phyloP scores from a whole-genome alignment of 192 early-diverging fungal species.

The Geranomyces variabilis region DNA sequence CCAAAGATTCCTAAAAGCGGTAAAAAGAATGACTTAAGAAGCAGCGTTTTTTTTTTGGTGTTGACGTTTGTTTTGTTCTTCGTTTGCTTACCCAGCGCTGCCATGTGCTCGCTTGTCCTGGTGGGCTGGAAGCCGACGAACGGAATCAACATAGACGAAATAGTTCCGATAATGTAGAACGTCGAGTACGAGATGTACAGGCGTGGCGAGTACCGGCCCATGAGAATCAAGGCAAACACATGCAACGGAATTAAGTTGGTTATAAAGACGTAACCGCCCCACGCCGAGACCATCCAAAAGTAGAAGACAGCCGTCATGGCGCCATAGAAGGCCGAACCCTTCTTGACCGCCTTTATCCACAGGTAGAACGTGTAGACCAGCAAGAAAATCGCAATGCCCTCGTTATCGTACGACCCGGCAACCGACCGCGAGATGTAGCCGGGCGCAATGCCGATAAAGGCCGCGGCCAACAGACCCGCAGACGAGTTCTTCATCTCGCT shows the following conservation, averaged over 20 bases:
- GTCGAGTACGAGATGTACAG: constrained; percentile 97
- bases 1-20: constrained; percentile 83
- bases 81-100: constrained; percentile 75
- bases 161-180: constrained; percentile 95
- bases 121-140: constrained; percentile 99
- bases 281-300: constrained; percentile 99
- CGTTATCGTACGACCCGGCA: constrained; percentile 99
- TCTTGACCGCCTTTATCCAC: constrained; percentile 96
- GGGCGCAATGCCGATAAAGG: constrained; percentile 97
- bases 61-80: not conserved
- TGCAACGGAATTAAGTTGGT: constrained; percentile 99
- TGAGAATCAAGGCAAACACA: constrained; percentile 88
- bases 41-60: not conserved
- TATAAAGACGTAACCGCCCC: constrained; percentile 99
- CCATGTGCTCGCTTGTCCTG: constrained; percentile 98
- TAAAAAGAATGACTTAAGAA: not conserved
- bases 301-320: constrained; percentile 88
- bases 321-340: constrained; percentile 91
- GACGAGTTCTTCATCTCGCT: constrained; percentile 88
- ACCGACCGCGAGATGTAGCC: constrained; percentile 99
- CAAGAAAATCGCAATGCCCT: constrained; percentile 99
- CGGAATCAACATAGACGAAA: constrained; percentile 98
- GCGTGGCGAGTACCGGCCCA: constrained; percentile 93
- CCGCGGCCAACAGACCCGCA: constrained; percentile 95
- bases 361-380: constrained; percentile 97